phyloP scores from a whole-genome alignment of 1,284 basidiomycete genomes.

The Pterula multifida region DNA sequence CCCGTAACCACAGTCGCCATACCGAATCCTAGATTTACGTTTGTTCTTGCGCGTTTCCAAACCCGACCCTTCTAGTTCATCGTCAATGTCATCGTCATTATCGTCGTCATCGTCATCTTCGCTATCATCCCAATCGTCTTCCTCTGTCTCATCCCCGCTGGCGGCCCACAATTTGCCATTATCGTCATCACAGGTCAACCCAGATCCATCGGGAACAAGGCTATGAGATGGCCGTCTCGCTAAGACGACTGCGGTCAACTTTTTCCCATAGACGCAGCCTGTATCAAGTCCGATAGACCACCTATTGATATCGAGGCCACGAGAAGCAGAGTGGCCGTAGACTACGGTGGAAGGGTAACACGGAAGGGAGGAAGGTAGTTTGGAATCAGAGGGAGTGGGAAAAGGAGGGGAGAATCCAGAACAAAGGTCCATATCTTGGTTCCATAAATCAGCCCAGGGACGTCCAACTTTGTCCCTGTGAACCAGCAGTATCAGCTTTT shows the following conservation, averaged over 20 bases:
- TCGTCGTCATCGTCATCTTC: constrained; percentile 18
- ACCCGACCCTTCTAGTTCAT: not conserved
- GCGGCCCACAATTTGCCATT: not conserved
- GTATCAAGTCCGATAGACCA: constrained; percentile 77
- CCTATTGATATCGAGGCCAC: constrained; percentile 66
- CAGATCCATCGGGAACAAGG: constrained; percentile 16
- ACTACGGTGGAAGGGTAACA: constrained; percentile 72
- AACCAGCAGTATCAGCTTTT: not conserved
- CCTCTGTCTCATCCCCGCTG: constrained; percentile 4
- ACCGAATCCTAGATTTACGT: constrained; percentile 13
- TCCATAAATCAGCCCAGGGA: constrained; percentile 70
- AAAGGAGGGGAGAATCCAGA: constrained; percentile 34
- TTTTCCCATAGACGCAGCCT: constrained; percentile 60
- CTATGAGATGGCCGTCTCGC: no score
- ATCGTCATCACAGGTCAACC: constrained; percentile 1
- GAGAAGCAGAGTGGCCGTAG: constrained; percentile 71
- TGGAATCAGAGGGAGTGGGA: constrained; percentile 9
- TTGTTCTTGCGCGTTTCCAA: constrained; percentile 5
- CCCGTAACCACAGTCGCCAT: constrained; percentile 20
- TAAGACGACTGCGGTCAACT: constrained; percentile 48
- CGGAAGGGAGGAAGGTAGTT: constrained; percentile 24
- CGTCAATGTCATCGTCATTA: constrained; percentile 9
- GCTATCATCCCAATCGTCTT: constrained; percentile 15
- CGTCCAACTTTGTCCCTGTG: constrained; percentile 39
- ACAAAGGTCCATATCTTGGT: constrained; percentile 58